Conservation (phyloP, 179 eudicot genomes). For the Beta corolliflora region DNA sequence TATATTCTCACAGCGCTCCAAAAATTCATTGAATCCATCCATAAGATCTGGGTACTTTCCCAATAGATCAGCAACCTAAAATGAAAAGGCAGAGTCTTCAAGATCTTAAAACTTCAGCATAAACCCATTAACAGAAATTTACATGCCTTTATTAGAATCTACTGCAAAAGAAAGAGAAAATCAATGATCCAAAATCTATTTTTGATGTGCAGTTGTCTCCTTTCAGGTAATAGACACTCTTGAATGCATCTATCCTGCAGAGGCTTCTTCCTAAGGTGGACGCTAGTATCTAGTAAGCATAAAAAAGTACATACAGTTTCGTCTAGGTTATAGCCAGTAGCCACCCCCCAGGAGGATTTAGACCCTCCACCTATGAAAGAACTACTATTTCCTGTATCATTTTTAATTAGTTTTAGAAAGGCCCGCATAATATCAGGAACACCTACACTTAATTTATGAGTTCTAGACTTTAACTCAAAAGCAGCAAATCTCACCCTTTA, state of each 20-base stretch:
- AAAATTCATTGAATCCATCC: constrained; percentile 81
- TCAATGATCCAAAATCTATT: not conserved
- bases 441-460: not conserved
- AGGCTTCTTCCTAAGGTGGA: not conserved
- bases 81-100: not conserved
- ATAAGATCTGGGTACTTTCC: constrained; percentile 87
- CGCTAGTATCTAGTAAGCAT: not conserved
- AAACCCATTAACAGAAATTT: constrained; percentile 2
- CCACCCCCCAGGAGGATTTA: not conserved
- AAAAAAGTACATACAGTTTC: not conserved
- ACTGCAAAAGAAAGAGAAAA: not conserved
- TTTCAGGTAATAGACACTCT: not conserved
- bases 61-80: constrained; percentile 81
- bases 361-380: not conserved
- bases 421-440: not conserved
- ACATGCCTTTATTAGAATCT: not conserved
- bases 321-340: not conserved
- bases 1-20: constrained; percentile 80
- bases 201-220: not conserved
- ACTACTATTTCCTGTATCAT: not conserved
- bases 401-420: not conserved
- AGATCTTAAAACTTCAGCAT: constrained; percentile 2
- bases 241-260: not conserved
- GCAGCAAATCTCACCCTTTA: not conserved
- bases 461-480: not conserved